Evolutionary conservation across 2,329 filamentous ascomycete genomes (phyloP).

Genomic region (Cytospora chrysosperma): DNA sequence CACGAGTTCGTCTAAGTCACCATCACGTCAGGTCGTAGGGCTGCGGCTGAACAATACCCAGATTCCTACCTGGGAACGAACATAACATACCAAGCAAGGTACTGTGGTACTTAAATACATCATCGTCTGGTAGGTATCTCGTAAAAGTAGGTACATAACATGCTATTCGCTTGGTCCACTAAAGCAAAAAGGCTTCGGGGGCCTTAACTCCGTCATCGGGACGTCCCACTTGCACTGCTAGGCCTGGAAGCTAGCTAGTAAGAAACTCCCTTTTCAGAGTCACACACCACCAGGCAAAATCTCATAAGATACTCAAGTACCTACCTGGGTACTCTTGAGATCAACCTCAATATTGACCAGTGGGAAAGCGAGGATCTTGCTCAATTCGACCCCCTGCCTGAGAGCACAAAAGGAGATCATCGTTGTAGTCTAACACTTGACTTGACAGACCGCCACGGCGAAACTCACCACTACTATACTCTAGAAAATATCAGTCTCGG

Average conservation of each 20-base stretch:
- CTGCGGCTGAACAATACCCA: not conserved
- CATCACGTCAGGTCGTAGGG: not conserved
- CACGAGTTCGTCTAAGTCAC: not conserved
- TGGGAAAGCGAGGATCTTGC: not conserved
- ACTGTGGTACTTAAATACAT: not conserved
- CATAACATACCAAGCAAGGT: no score
- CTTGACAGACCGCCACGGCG: not conserved
- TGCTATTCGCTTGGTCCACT: constrained; percentile 1
- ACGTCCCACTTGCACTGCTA: constrained; percentile 7
- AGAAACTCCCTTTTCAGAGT: constrained; percentile 9
- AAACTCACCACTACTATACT: not conserved
- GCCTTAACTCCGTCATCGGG: constrained; percentile 24
- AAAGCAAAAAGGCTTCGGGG: not conserved
- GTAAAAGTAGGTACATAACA: not conserved
- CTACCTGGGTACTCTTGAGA: not conserved
- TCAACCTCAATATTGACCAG: not conserved
- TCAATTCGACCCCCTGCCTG: not conserved
- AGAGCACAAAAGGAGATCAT: not conserved
- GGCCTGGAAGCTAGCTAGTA: constrained; percentile 3
- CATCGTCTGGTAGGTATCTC: not conserved
- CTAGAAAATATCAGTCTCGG: not conserved
- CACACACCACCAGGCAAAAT: not conserved
- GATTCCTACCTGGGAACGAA: not conserved
- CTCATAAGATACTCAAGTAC: not conserved
- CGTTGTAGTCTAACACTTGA: not conserved